Evolutionary conservation across 495 filamentous ascomycete species (phyloP).

Genomic region (Penicillium pancosmium): DNA sequence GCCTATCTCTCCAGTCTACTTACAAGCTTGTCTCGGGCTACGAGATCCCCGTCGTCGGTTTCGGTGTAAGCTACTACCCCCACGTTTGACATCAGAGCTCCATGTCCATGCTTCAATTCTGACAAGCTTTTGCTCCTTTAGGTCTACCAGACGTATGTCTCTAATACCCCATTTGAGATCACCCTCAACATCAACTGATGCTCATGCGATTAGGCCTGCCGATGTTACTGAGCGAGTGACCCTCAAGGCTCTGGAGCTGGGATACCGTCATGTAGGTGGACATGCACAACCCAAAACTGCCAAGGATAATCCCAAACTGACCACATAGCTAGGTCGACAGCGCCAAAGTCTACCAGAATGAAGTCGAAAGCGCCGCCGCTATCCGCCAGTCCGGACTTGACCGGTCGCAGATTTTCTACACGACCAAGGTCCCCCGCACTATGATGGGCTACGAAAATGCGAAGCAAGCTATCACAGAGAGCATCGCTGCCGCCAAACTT

Average conservation of each 20-base stretch:
- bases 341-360: slow-evolving; percentile 57
- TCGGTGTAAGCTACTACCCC: slow-evolving; percentile 57
- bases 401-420: slow-evolving; percentile 58
- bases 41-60: slow-evolving; percentile 75
- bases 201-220: slow-evolving; percentile 44
- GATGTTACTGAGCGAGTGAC: slow-evolving; percentile 58
- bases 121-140: slow-evolving; percentile 27
- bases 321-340: slow-evolving; percentile 49
- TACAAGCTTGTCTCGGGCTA: slow-evolving; percentile 74
- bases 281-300: neutral
- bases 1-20: slow-evolving; percentile 62
- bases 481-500: slow-evolving; percentile 47
- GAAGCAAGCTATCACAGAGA: slow-evolving; percentile 51
- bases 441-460: slow-evolving; percentile 54
- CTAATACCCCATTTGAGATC: neutral
- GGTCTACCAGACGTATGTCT: slow-evolving; percentile 72
- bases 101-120: neutral
- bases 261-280: slow-evolving; percentile 69
- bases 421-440: slow-evolving; percentile 53
- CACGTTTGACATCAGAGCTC: neutral
- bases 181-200: slow-evolving; percentile 7
- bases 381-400: slow-evolving; percentile 48
- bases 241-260: slow-evolving; percentile 64
- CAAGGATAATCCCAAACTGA: neutral
- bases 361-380: slow-evolving; percentile 50